Conservation (phyloP, 345 rosid genomes). For the Microcos paniculata region DNA sequence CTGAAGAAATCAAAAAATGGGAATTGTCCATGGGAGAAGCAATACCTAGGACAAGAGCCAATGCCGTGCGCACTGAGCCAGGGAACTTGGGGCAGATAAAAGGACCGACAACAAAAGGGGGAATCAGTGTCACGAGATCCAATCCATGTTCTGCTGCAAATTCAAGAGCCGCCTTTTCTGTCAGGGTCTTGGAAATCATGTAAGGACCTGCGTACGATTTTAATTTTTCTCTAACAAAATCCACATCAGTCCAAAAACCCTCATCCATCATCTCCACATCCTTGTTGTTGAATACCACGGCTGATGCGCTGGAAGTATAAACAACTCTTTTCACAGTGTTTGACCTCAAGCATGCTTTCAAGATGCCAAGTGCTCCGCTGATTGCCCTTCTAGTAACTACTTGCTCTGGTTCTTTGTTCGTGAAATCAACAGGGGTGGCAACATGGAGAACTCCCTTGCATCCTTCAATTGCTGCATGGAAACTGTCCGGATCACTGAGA, state of each 20-base stretch:
- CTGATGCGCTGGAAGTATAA: slow-evolving; percentile 53
- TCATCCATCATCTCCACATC: slow-evolving; percentile 30
- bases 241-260: slow-evolving; percentile 32
- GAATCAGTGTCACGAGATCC: slow-evolving; percentile 39
- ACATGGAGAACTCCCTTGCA: slow-evolving; percentile 57
- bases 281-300: slow-evolving; percentile 1
- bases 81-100: neutral
- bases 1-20: no score
- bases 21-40: no score
- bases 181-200: slow-evolving; percentile 30
- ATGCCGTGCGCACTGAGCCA: no score
- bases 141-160: slow-evolving; percentile 31
- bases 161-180: slow-evolving; percentile 13
- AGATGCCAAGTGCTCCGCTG: slow-evolving; percentile 46
- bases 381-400: slow-evolving; percentile 44
- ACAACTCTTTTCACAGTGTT: slow-evolving; percentile 57
- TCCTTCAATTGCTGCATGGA: slow-evolving; percentile 48
- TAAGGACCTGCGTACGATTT: neutral
- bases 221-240: slow-evolving; percentile 1
- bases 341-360: slow-evolving; percentile 46
- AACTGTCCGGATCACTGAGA: slow-evolving; percentile 46
- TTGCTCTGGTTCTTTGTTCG: slow-evolving; percentile 38
- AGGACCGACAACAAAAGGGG: no score
- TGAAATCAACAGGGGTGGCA: slow-evolving; percentile 29
- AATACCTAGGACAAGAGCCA: no score